These are phyloP conservation scores for Pichia sp. DNA, from an alignment of 1,139 yeast genomes.

Conservation along the genomic window DNA sequence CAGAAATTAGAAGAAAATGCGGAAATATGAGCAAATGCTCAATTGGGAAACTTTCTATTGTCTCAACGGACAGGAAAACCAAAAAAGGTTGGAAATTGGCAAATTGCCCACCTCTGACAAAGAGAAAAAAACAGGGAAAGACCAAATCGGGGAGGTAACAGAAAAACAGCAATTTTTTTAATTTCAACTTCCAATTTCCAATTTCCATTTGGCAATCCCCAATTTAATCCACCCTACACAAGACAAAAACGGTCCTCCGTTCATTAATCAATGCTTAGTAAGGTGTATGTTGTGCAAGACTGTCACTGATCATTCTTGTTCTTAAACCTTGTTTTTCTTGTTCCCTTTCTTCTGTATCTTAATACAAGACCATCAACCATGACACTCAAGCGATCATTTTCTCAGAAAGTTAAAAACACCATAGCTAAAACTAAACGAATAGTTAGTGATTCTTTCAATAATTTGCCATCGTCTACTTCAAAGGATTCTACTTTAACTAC, in stretches of 20 bases:
- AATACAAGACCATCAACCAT: background rate
- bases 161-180: background rate
- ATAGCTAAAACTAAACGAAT: constrained; percentile 17
- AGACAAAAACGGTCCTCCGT: background rate
- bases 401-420: constrained; percentile 17
- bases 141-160: background rate
- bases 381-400: constrained; percentile 19
- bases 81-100: background rate
- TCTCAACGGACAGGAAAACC: background rate
- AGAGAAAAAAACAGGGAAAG: background rate
- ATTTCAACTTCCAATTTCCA: too few species aligned
- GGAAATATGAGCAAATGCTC: too few species aligned
- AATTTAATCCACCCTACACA: background rate
- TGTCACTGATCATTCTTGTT: background rate
- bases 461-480: background rate
- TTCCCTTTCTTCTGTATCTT: too few species aligned
- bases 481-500: background rate
- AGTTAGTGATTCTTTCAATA: constrained; percentile 2
- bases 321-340: background rate
- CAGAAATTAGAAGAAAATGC: too few species aligned
- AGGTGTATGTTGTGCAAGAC: background rate
- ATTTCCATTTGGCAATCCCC: background rate
- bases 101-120: background rate
- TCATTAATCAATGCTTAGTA: background rate
- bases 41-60: background rate